These are phyloP conservation scores for Apophysomyces variabilis DNA, from an alignment of 371 early-diverging fungal genomes.

Conservation along the genomic window DNA sequence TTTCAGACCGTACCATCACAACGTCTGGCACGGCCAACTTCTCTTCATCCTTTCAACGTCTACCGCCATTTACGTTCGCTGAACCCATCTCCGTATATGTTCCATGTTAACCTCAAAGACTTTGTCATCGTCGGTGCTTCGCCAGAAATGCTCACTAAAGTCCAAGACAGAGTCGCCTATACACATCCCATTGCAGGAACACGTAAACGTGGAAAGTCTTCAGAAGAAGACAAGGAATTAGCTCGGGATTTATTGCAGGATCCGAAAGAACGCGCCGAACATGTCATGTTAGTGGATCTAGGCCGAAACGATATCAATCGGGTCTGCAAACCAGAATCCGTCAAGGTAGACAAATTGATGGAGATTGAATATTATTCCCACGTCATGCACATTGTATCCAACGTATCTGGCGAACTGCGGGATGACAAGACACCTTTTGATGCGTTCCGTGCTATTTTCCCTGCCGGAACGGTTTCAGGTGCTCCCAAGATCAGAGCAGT, in stretches of 20 bases:
- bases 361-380: conserved; percentile 94
- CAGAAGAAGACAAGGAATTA: conserved; percentile 82
- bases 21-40: conserved; percentile 82
- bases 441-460: conserved; percentile 96
- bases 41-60: conserved; percentile 95
- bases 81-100: conserved; percentile 99
- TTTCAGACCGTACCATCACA: conserved; percentile 97
- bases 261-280: conserved; percentile 94
- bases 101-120: conserved; percentile 89
- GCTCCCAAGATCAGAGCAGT: conserved; percentile 98
- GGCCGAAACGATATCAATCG: conserved; percentile 97
- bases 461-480: conserved; percentile 97
- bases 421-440: conserved; percentile 90
- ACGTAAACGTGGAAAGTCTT: conserved; percentile 83
- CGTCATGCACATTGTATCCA: conserved; percentile 97
- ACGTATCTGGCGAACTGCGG: conserved; percentile 89
- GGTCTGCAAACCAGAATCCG: conserved; percentile 89
- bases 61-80: conserved; percentile 93
- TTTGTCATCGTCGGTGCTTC: conserved; percentile 97
- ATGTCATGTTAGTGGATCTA: conserved; percentile 98
- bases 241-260: conserved; percentile 85
- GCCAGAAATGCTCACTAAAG: conserved; percentile 96
- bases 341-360: conserved; percentile 95
- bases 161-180: conserved; percentile 81
- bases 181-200: conserved; percentile 98